phyloP scores from a whole-genome alignment of 2,329 filamentous ascomycete species.

The Cyclaneusma minus region DNA sequence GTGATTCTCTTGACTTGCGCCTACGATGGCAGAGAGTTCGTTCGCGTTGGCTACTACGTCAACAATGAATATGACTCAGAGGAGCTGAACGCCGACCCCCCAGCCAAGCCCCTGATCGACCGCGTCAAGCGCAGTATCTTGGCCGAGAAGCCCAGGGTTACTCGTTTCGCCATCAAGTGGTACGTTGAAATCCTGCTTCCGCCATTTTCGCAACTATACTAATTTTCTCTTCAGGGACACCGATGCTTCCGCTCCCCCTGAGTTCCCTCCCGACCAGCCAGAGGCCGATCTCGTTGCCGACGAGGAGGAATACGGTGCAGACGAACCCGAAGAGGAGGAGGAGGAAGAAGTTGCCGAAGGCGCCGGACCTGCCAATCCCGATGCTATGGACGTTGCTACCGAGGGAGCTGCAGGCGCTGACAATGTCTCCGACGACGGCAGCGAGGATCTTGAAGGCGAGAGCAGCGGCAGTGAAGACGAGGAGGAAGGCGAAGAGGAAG shows the following conservation, averaged over 20 bases:
- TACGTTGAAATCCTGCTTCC: constrained; percentile 28
- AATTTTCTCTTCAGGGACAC: constrained; percentile 55
- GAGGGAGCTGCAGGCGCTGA: constrained; percentile 63
- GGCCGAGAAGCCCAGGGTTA: constrained; percentile 93
- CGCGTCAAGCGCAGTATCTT: constrained; percentile 85
- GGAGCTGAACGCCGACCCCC: constrained; percentile 76
- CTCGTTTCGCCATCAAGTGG: constrained; percentile 98
- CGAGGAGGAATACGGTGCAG: constrained; percentile 80
- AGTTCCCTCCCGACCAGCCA: constrained; percentile 94
- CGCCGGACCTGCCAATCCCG: constrained; percentile 24
- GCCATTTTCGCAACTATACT: constrained; percentile 5
- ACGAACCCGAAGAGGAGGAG: constrained; percentile 65
- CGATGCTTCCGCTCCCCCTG: constrained; percentile 88
- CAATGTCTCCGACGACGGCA: constrained; percentile 56
- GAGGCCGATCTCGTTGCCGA: constrained; percentile 80
- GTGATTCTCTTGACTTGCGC: constrained; percentile 92
- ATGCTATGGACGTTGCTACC: constrained; percentile 44
- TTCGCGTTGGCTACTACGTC: constrained; percentile 97
- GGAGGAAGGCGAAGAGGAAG: constrained; percentile 48
- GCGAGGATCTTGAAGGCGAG: constrained; percentile 66
- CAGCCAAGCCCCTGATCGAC: constrained; percentile 82
- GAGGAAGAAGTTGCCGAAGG: constrained; percentile 43
- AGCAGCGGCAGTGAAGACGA: constrained; percentile 58
- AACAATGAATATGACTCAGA: constrained; percentile 98
- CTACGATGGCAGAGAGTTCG: constrained; percentile 93